Base-by-base conservation (phyloP, 257 asterid genomes). In the Thymus quinquecostatus region DNA sequence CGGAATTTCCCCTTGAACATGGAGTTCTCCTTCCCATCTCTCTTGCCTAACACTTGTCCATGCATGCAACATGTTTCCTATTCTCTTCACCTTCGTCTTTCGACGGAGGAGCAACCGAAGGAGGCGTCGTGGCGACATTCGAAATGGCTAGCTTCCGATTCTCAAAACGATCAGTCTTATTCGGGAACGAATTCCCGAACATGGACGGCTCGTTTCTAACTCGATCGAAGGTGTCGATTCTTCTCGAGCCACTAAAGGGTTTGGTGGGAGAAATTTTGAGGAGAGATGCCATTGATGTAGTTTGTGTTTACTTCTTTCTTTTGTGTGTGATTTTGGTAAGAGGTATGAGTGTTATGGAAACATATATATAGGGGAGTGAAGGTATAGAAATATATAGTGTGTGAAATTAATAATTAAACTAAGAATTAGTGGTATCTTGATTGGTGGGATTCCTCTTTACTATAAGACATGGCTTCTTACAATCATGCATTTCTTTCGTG, bases 1-100 rank as follows among this genome's bases (percentile, higher is more conserved):
- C 2, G 99, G 99, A 56, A 95, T 89, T 69, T 92, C 64, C 9
- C 99, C 99, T 73, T 88, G 84, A 79, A 95, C 97, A 36, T 68
- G 59, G 64, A 95, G 98, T 77, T 89, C 91, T 44, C 99, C 99
- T 78, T 89, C 83, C 97, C 99, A 95, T 53, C 86, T 74, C 72
- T 95, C 98, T 27, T 88, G 99, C 74, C 72, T 82, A 6, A 95
- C 77, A 49, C 96, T 95, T 8, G 80, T 86, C 99, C 99, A 95
- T 10, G 21, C 21, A 21, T 21, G 98, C 98, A 0, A 81, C 92
- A 4, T 86, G 94, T 55, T 88, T 87, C 33, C 38, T 3, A 47
- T 75, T 80, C 48, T 64, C 61, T 9, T 55, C 68, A 60, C 45
- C 13, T n/a, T 77, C 80, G 66, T 66, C 58, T 10, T 74, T 64